phyloP scores from a whole-genome alignment of 345 rosid genomes.

The Brassica carinata region DNA sequence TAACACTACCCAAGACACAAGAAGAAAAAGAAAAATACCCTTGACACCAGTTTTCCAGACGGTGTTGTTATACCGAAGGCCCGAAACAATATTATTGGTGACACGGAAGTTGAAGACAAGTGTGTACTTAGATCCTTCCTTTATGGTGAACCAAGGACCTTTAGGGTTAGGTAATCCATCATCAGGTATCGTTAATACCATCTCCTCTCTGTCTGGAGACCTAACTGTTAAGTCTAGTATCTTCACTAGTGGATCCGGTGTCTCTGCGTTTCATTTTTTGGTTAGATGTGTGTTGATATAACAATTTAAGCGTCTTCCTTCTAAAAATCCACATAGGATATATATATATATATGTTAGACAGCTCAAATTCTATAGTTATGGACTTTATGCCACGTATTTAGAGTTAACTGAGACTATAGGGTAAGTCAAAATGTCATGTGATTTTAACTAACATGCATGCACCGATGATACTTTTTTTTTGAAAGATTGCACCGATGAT shows the following conservation, averaged over 20 bases:
- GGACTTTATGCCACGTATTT: background rate
- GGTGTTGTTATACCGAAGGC: constrained; percentile 77
- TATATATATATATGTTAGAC: background rate
- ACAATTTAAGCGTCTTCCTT: background rate
- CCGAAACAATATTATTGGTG: constrained; percentile 84
- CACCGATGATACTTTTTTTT: background rate
- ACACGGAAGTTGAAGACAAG: constrained; percentile 76
- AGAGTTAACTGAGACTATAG: background rate
- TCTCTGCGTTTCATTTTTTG: constrained; percentile 48
- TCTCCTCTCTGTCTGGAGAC: constrained; percentile 74
- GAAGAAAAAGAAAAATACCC: constrained; percentile 40
- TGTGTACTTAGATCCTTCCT: constrained; percentile 81
- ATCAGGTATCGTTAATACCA: constrained; percentile 62
- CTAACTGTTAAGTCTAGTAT: constrained; percentile 66
- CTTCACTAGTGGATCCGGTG: constrained; percentile 83
- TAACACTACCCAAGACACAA: background rate
- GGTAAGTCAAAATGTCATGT: background rate
- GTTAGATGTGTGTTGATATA: background rate
- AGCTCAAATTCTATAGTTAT: background rate
- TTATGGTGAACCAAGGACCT: constrained; percentile 89
- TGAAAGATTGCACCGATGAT: too few species aligned
- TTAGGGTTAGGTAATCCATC: constrained; percentile 57
- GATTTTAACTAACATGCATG: background rate
- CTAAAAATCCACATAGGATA: background rate
- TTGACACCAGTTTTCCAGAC: constrained; percentile 90